Base-by-base conservation (phyloP, 108 stramenopile species). In the Nannochloropsis oceanica region DNA sequence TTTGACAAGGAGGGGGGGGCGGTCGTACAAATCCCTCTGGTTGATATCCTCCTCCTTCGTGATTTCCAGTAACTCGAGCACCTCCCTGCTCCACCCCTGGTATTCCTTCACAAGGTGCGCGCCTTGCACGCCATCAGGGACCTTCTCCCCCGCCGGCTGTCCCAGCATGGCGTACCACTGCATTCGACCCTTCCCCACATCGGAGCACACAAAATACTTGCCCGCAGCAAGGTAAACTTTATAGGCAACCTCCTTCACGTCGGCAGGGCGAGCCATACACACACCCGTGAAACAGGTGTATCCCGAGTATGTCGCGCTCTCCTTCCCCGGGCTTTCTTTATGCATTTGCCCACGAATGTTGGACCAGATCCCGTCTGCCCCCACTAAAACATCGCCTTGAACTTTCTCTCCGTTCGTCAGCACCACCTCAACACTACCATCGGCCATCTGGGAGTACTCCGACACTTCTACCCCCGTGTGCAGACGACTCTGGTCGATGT, bases 151-250 rank as follows among this genome's bases (percentile, higher is more conserved):
- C 20, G 97, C 95, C 27, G 97, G 96, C n/a, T 96, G 90, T n/a
- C 95, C 96, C 85, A 96, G 94, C 90, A 98, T 96, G 44, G 97
- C 95, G 86, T 98, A 98, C 97, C 97, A 98, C 91, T 98, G 97
- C 87, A 98, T 92, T 44, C 97, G 94, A 1, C 97, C 97, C 82
- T 93, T 92, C 12, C 97, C 97, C 14, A 98, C 96, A 93, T 98
- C 97, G 14, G 91, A 92, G 14, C 96, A 97, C n/a, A 98, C 97
- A 85, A 98, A 98, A 91, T 98, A 98, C 82, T 95, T 87, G 84
- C 95, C 80, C 8, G 97, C 96, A 43, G 96, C 97, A 87, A 98
- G 96, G 94, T 98, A 98, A 1, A 92, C 97, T 92, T 96, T 95
- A 91, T 94, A 95, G 12, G 94, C 94, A 25, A 18, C 79, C 27